These are phyloP conservation scores for Phytophthora aleatoria DNA, from an alignment of 352 stramenopile genomes.

Conservation along the genomic window DNA sequence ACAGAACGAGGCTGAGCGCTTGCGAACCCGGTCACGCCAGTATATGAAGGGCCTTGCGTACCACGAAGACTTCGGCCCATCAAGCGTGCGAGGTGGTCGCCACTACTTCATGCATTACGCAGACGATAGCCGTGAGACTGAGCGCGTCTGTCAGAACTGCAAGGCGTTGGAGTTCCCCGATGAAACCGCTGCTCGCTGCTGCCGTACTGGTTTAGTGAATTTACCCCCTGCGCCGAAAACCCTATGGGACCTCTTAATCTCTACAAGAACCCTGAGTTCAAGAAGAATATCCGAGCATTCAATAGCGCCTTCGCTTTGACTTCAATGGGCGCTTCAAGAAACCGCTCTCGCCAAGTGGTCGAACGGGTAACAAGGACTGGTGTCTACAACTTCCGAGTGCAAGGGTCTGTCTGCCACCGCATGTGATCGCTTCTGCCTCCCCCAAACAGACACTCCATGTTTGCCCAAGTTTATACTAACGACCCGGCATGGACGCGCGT, in stretches of 20 bases:
- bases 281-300: neutral
- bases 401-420: too few relatives aligned
- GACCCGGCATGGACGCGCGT: neutral
- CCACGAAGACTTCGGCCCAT: neutral
- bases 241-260: neutral
- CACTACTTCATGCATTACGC: neutral
- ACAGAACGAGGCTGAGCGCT: neutral
- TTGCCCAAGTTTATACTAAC: conserved; percentile 21
- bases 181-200: neutral
- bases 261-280: neutral
- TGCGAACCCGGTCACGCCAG: neutral
- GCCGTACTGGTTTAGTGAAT: neutral
- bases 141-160: neutral
- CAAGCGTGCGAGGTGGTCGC: neutral
- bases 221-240: neutral
- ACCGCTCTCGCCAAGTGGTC: neutral
- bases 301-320: neutral
- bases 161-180: neutral
- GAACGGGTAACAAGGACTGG: neutral
- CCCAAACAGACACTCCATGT: neutral
- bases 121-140: neutral
- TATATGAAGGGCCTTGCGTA: neutral
- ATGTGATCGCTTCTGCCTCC: too few relatives aligned
- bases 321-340: neutral
- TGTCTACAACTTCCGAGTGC: too few relatives aligned